Evolutionary conservation across 768 basidiomycete genomes (phyloP), one percentile per base, ranked within the genome.

Genomic region (Boletus bicolor): DNA sequence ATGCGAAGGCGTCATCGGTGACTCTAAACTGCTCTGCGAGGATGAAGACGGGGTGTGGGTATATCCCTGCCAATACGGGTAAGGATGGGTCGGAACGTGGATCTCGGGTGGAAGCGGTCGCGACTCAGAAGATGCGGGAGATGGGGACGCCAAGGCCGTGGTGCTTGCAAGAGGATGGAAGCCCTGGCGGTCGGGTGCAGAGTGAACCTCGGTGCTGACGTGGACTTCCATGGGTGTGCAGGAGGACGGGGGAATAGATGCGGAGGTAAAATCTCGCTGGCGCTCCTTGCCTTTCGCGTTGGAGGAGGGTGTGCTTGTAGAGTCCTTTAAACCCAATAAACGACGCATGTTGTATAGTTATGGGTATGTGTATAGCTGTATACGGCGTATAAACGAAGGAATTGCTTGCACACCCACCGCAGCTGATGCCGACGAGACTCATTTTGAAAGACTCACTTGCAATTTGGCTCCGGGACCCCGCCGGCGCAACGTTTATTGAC

Each of bases 1-100:
- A 37, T 72, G 69, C 1, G 76, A 71, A n/a, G 76, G 76, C 2
- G 70, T 72, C 59, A 64, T 49, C 53, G 64, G 62, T 53, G 75
- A 68, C 57, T 72, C 58, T 62, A 68, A 49, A 58, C 73, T 59
- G 53, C 68, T 63, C 55, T 72, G 54, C 42, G 66, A 65, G 34
- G 66, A 74, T n/a, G 68, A 67, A 30, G 67, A 59, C 4, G 69
- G 63, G 6, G 63, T 65, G 49, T 72, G 71, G 9, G 60, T 39
- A 44, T 63, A 62, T n/a, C 63, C 65, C 34, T 72, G 70, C 73
- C 73, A 69, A 47, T 69, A 74, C 26, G 70, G 71, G 55, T 68
- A 72, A 12, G 70, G 68, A 52, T 73, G 68, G 5, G 62, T 66
- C 28, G 70, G 68, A 41, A 70, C 70, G 32, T 59, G 68, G 49